A percentile compares a stretch with the other conserved stretches of the same genome.
These are phyloP conservation scores for Diutina sp. DNA, from an alignment of 1,139 yeast genomes.

Conservation along the genomic window DNA sequence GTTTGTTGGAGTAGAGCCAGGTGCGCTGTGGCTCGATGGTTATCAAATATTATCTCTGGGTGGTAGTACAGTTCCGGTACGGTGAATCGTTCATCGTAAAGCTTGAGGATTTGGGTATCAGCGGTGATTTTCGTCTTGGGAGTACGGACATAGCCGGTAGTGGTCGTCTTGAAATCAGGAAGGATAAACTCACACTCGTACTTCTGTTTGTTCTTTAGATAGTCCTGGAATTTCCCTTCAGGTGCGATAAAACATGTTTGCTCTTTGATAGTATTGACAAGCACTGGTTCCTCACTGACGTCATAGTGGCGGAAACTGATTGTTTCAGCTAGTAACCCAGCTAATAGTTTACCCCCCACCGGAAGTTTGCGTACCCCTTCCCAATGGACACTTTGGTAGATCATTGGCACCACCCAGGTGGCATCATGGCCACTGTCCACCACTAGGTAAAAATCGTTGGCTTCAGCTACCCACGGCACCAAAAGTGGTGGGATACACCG, in stretches of 20 bases:
- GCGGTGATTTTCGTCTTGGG: slow-evolving; percentile 14
- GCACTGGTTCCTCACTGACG: slow-evolving; percentile 79
- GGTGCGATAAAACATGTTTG: slow-evolving; percentile 58
- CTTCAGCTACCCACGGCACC: slow-evolving; percentile 49
- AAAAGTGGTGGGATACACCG: slow-evolving; percentile 53
- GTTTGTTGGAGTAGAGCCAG: slow-evolving; percentile 29
- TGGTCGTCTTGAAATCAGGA: slow-evolving; percentile 78
- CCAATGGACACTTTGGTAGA: slow-evolving; percentile 70
- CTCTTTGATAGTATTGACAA: slow-evolving; percentile 81
- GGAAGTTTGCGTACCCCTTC: slow-evolving; percentile 64
- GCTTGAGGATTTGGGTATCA: slow-evolving; percentile 52
- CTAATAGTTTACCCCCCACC: slow-evolving; percentile 76
- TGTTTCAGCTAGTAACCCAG: slow-evolving; percentile 72
- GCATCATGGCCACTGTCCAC: slow-evolving; percentile 83
- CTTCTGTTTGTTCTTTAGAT: slow-evolving; percentile 26
- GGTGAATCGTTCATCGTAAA: slow-evolving; percentile 76
- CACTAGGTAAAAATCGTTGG: slow-evolving; percentile 44
- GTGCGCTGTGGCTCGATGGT: slow-evolving; percentile 16
- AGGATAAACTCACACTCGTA: slow-evolving; percentile 52
- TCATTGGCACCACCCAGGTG: slow-evolving; percentile 79
- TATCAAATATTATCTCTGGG: slow-evolving; percentile 55
- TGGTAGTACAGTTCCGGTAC: slow-evolving; percentile 80
- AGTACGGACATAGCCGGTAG: slow-evolving; percentile 50
- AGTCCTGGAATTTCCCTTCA: slow-evolving; percentile 40
- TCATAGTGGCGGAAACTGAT: slow-evolving; percentile 89